Evolutionary conservation across 306 rosid species (phyloP).

Genomic region (Prunus kanzakura): DNA sequence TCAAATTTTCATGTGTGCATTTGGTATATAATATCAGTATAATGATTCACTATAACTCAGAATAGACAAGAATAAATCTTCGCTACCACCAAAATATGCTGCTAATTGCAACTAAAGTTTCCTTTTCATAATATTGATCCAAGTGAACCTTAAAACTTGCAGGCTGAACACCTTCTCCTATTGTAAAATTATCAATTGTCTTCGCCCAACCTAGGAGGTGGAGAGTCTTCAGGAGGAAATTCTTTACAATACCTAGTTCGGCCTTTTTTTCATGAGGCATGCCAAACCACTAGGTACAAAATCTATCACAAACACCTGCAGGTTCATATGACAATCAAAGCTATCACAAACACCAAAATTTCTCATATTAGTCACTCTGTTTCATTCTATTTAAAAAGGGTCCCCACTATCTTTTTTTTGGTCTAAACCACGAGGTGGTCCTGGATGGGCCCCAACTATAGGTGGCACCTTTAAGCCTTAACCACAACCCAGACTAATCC

Average conservation of each 20-base stretch:
- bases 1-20: background rate
- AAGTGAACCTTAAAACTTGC: conserved; percentile 32
- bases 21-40: conserved; percentile 20
- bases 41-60: conserved; percentile 35
- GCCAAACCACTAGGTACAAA: conserved; percentile 32
- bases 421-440: too few species aligned
- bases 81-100: conserved; percentile 24
- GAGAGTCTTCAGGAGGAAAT: conserved; percentile 31
- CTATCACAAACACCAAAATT: background rate
- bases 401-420: too few species aligned
- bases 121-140: conserved; percentile 6
- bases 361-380: background rate
- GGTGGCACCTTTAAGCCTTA: too few species aligned
- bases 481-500: too few species aligned
- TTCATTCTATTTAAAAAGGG: background rate
- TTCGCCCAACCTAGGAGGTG: conserved; percentile 32
- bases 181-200: conserved; percentile 24
- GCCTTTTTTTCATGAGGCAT: conserved; percentile 18
- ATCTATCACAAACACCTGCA: conserved; percentile 34
- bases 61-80: conserved; percentile 8
- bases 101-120: conserved; percentile 15
- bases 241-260: conserved; percentile 26
- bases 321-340: background rate
- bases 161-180: conserved; percentile 32
- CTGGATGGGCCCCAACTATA: too few species aligned